Conservation (phyloP, 2,329 filamentous ascomycete genomes). For the Verticillium dahliae region DNA sequence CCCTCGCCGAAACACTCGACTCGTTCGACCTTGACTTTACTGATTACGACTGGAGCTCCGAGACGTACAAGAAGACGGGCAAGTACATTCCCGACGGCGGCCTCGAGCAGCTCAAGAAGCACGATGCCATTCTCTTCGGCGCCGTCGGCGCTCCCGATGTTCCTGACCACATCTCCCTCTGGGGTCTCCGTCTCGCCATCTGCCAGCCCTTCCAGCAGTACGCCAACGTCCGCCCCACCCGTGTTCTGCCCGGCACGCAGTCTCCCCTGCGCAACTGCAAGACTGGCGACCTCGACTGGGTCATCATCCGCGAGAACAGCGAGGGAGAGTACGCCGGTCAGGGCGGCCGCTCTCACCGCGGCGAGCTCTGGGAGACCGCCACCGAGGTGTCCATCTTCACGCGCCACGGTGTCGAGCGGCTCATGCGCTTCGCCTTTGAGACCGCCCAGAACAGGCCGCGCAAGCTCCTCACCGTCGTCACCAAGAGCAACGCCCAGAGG, state of each 20-base stretch:
- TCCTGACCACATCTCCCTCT: conserved; percentile 57
- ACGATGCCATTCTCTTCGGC: conserved; percentile 58
- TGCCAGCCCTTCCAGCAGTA: conserved; percentile 60
- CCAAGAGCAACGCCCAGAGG: conserved; percentile 59
- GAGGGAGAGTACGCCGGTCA: conserved; percentile 63
- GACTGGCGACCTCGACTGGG: conserved; percentile 51
- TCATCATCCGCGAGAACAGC: conserved; percentile 60
- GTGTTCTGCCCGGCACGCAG: conserved; percentile 49
- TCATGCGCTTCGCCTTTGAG: conserved; percentile 60
- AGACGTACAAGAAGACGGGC: conserved; percentile 58
- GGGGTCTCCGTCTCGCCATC: conserved; percentile 57
- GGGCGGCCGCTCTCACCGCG: conserved; percentile 53
- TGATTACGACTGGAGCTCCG: conserved; percentile 61
- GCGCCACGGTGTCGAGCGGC: conserved; percentile 48
- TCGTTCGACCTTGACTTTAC: conserved; percentile 57
- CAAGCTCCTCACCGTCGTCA: conserved; percentile 56
- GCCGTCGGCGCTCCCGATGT: conserved; percentile 50
- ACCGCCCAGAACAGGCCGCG: conserved; percentile 48
- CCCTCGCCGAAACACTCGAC: conserved; percentile 41
- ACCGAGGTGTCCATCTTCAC: conserved; percentile 61
- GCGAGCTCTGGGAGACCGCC: conserved; percentile 51
- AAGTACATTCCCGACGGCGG: conserved; percentile 58
- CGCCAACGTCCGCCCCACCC: conserved; percentile 58
- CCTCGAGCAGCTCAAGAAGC: conserved; percentile 30
- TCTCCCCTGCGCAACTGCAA: conserved; percentile 37